Conservation (phyloP, 2,329 filamentous ascomycete genomes). For the Microsporum ferrugineum region DNA sequence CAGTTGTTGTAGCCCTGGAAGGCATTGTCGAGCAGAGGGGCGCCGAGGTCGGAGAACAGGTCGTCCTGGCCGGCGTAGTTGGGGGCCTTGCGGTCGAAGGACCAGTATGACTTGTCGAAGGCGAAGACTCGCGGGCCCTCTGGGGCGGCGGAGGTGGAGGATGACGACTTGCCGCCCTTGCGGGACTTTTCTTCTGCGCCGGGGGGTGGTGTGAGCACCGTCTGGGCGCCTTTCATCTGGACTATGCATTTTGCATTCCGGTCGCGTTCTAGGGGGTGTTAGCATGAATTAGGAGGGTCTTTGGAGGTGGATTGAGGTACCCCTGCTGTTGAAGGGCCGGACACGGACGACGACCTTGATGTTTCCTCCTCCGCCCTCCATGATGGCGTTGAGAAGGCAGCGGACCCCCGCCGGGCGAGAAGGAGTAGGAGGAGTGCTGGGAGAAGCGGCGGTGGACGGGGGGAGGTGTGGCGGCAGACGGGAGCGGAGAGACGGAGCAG, state of each 20-base stretch:
- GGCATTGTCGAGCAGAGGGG: slow-evolving; percentile 88
- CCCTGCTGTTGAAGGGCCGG: slow-evolving; percentile 90
- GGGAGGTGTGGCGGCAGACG: background rate
- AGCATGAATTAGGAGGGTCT: background rate
- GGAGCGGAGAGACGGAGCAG: background rate
- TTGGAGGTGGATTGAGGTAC: slow-evolving; percentile 35
- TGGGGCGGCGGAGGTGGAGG: slow-evolving; percentile 37
- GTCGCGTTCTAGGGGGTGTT: slow-evolving; percentile 57
- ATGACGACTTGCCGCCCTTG: slow-evolving; percentile 32
- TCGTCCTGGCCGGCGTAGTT: slow-evolving; percentile 86
- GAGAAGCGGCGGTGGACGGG: background rate
- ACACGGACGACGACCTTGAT: slow-evolving; percentile 99
- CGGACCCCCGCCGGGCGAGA: background rate
- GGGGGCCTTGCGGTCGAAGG: slow-evolving; percentile 68
- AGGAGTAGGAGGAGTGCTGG: background rate
- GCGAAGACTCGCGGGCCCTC: slow-evolving; percentile 74
- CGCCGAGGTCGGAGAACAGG: slow-evolving; percentile 76
- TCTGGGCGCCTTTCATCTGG: slow-evolving; percentile 90
- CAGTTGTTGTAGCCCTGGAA: slow-evolving; percentile 99
- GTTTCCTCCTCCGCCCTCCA: slow-evolving; percentile 65
- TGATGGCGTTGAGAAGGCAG: background rate
- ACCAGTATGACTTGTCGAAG: slow-evolving; percentile 97
- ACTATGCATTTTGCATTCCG: slow-evolving; percentile 92
- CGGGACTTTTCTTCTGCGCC: slow-evolving; percentile 39
- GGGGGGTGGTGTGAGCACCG: slow-evolving; percentile 64